Evolutionary conservation across 2,329 filamentous ascomycete genomes (phyloP), one percentile per base, ranked within the genome.

Genomic region (Xylariaceae sp.): DNA sequence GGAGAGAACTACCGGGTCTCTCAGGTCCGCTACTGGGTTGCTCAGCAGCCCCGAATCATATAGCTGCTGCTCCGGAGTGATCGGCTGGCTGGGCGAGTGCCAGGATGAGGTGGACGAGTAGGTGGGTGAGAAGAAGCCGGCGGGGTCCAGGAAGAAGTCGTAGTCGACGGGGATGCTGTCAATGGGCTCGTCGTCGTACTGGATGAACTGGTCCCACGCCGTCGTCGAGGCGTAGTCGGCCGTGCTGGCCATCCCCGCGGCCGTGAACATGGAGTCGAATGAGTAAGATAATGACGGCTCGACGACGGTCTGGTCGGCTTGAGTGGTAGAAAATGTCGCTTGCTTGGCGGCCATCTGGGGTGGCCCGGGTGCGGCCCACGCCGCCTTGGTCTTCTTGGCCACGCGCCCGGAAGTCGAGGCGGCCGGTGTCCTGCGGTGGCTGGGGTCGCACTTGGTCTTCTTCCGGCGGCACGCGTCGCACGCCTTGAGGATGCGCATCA

Each of bases 401-500:
- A 57, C 44, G 49, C 61, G 68, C 19, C 43, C 35, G 44, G 46
- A 31, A 51, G 47, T 40, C 51, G 58, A 17, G 51, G 58, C 16
- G 55, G 42, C 38, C 56, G 59, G 55, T 14, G 52, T 44, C 59
- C 67, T 68, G 63, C 67, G 72, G 54, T 78, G 73, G 57, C 67
- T 72, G 3, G 74, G 74, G 44, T 76, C 72, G 51, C 74, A 78
- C 29, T 74, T 68, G 25, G 73, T 65, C 68, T 81, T 81, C 67
- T 78, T 80, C 52, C 62, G 65, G 39, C 66, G 63, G 61, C 77
- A 81, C 39, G 64, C 61, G 27, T 77, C 71, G 52, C 77, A 81
- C n/a, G 77, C 77, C 60, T 79, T 79, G 53, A 80, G 74, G 50
- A 77, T 75, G 39, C 77, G 65, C 72, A 81, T 80, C 29, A 80